A percentile compares a stretch with the other conserved stretches of the same genome.
Conservation (phyloP, 73 alveolate species). For the Paramecium biaurelia region DNA sequence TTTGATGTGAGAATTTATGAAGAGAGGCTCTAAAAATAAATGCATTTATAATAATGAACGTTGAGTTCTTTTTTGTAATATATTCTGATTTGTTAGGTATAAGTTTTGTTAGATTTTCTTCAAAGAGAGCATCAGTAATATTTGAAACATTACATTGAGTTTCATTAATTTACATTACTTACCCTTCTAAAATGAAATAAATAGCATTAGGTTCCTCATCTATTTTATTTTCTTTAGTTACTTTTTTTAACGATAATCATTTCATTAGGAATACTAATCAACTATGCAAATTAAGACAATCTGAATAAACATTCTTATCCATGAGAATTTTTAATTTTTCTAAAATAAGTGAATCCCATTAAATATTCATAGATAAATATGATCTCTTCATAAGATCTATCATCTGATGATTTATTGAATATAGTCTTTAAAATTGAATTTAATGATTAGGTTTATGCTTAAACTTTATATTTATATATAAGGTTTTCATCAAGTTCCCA, state of each 20-base stretch:
- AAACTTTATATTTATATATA: neutral
- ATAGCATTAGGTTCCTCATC: constrained; percentile 27
- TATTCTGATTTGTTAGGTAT: neutral
- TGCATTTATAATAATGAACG: neutral
- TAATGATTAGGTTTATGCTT: neutral
- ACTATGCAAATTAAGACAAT: neutral
- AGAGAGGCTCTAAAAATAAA: neutral
- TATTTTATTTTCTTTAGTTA: neutral
- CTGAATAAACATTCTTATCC: neutral
- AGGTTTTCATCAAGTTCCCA: neutral
- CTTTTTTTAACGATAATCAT: neutral
- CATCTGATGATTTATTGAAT: neutral
- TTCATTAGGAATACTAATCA: neutral
- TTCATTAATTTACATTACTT: neutral
- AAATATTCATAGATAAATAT: neutral
- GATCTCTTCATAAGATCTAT: neutral
- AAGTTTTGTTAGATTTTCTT: neutral
- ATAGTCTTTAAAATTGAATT: neutral
- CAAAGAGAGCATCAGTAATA: neutral
- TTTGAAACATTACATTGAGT: neutral
- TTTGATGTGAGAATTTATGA: neutral
- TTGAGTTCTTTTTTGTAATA: neutral
- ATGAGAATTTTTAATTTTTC: neutral
- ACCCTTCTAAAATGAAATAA: neutral
- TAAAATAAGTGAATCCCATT: neutral